Evolutionary conservation across 2,329 filamentous ascomycete species (phyloP), one percentile per base, ranked within the genome.

Genomic region (Trichophyton simii): DNA sequence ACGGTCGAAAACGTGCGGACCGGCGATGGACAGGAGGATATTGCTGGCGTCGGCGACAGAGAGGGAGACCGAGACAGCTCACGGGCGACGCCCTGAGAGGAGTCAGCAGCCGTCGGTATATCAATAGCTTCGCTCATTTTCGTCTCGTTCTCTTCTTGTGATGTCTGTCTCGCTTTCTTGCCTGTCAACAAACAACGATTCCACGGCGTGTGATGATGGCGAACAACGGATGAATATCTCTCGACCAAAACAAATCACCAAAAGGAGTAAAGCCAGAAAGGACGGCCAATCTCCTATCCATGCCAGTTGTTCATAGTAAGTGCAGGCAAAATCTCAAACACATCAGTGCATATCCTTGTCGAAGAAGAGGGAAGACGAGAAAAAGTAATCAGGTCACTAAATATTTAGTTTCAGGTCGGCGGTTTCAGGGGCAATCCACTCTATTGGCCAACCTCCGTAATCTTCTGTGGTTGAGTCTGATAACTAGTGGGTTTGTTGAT

Each of bases 1-100:
- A 76, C 68, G 61, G 75, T 75, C 38, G 76, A 78, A 65, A 77
- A 77, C 34, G 76, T 77, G 61, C 76, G 74, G 61, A 72, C 74
- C 36, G 75, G 73, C 6, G 75, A 76, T 13, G 73, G 73, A 62
- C 73, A 76, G 9, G 75, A 75, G 22, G 75, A 77, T 57, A 77
- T 75, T 46, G 74, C 74, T 3, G 75, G 74, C 4, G 75, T 76
- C 18, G 75, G 72, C 25, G 73, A 71, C 61, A 76, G 68, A 8
- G 72, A 75, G 3, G 75, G 73, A 9, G 74, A 75, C 18, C 72
- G 73, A 44, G 75, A 76, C 4, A 68, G 69, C 38, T 71, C 68
- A n/a, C 72, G 72, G 63, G 69, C 18, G 13, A 22, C 28, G 18
- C 61, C 42, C 28, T 61, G 38, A 31, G 55, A 22, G 20, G 55